Percentiles rank a stretch among this genome's conserved stretches.
Evolutionary conservation across 2,329 filamentous ascomycete genomes (phyloP).

Genomic region (Akanthomyces lecanii): DNA sequence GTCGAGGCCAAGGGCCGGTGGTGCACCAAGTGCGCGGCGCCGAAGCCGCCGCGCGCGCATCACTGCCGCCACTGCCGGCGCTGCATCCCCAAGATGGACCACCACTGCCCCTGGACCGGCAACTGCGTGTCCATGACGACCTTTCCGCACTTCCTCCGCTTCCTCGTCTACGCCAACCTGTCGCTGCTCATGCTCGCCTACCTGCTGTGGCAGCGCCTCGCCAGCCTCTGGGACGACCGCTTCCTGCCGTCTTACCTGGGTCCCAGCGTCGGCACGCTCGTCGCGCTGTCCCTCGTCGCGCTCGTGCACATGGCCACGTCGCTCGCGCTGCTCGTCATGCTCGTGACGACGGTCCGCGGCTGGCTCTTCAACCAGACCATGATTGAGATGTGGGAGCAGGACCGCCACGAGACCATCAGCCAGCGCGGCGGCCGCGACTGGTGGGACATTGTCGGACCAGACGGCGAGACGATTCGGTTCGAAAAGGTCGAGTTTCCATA

Average conservation of each 20-base stretch:
- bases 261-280: slow-evolving; percentile 55
- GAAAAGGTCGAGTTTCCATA: slow-evolving; percentile 74
- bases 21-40: slow-evolving; percentile 71
- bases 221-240: slow-evolving; percentile 60
- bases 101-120: slow-evolving; percentile 80
- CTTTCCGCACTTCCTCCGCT: slow-evolving; percentile 78
- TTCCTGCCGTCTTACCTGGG: slow-evolving; percentile 70
- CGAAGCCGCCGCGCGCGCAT: slow-evolving; percentile 73
- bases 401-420: slow-evolving; percentile 57
- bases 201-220: slow-evolving; percentile 57
- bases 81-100: slow-evolving; percentile 78
- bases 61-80: slow-evolving; percentile 74
- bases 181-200: slow-evolving; percentile 59
- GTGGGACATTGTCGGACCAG: slow-evolving; percentile 37
- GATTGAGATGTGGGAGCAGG: slow-evolving; percentile 75
- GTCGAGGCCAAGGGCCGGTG: slow-evolving; percentile 45
- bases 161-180: slow-evolving; percentile 64
- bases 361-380: slow-evolving; percentile 70
- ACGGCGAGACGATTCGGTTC: slow-evolving; percentile 44
- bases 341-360: slow-evolving; percentile 57
- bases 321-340: slow-evolving; percentile 60
- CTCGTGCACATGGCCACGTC: slow-evolving; percentile 56
- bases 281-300: slow-evolving; percentile 56
- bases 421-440: slow-evolving; percentile 43
- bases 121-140: slow-evolving; percentile 82